Evolutionary conservation across 257 asterid species (phyloP), one percentile per base, ranked within the genome.

Genomic region (Ophiorrhiza pumila): DNA sequence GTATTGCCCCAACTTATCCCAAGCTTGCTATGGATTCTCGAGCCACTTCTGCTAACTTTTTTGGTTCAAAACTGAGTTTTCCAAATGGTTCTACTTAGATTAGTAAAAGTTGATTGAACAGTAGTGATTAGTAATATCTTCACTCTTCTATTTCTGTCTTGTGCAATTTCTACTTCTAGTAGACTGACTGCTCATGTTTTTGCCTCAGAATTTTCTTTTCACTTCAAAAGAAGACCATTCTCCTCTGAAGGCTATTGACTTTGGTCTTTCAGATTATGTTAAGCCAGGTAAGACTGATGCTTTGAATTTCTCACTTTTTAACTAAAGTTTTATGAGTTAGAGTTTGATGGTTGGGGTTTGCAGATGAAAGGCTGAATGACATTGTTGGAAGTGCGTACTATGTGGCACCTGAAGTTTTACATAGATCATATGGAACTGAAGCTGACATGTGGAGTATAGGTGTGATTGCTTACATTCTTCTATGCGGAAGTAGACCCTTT

Each of bases 391-490:
- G 96, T 76, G 96, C 96, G 73, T 92, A 90, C 76, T 88, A 88
- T 77, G 95, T 89, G 50, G 92, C 95, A 29, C 95, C 95, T 12
- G 95, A 89, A 80, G 95, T 89, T 74, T 72, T 92, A 78, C 97
- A 90, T 74, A 85, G 98, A 82, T 86, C 98, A 35, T 92, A 92
- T 73, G 97, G 98, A 76, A 87, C 96, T 27, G 97, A 92, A 81
- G 97, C 93, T 34, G 98, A 93, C 81, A 91, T 90, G 95, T 93
- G 98, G 98, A 91, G 98, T 72, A 83, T 93, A 65, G 98, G 98
- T 61, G 98, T 93, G 63, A 91, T 91, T 80, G 93, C 92, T 67
- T 93, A 91, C 49, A 91, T 91, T 83, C 91, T 93, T 83, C 90
- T 93, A 18, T 89, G 97, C 55, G 97, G 97, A 81, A 92, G 97